These are phyloP conservation scores for Mimosa bimucronata DNA, from an alignment of 306 rosid genomes.

Conservation along the genomic window DNA sequence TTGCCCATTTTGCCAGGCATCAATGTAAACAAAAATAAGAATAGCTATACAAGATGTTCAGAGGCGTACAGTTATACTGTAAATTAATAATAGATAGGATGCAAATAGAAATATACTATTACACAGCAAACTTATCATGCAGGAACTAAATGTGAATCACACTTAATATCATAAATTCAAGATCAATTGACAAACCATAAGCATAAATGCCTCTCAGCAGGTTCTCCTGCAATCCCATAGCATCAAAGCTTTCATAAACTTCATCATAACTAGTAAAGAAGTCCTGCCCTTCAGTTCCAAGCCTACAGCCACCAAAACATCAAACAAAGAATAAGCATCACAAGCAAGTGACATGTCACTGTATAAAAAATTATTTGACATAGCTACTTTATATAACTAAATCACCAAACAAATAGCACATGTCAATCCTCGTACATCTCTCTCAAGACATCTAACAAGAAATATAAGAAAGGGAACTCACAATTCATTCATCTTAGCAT, in stretches of 20 bases:
- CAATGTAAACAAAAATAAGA: background rate
- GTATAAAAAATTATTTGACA: background rate
- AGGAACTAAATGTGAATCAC: background rate
- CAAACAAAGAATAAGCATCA: conserved; percentile 26
- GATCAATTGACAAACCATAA: conserved; percentile 52
- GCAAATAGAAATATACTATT: background rate
- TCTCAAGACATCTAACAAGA: too few relatives aligned
- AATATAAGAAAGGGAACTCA: conserved; percentile 39
- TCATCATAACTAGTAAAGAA: conserved; percentile 74
- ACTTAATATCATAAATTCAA: background rate
- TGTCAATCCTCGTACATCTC: too few relatives aligned
- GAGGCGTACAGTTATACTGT: background rate
- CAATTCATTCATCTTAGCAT: conserved; percentile 74
- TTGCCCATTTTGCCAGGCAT: background rate
- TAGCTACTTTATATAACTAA: background rate
- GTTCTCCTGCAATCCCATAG: conserved; percentile 80
- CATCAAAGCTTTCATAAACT: conserved; percentile 66
- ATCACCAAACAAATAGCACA: too few relatives aligned
- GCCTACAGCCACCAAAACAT: conserved; percentile 48
- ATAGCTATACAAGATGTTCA: background rate
- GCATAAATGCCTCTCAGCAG: conserved; percentile 80
- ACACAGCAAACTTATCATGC: background rate
- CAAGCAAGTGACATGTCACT: background rate
- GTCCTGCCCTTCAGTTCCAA: conserved; percentile 62
- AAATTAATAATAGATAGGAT: background rate